Base-by-base conservation (phyloP, 1,284 basidiomycete genomes). In the Fomitopsis schrenkii region DNA sequence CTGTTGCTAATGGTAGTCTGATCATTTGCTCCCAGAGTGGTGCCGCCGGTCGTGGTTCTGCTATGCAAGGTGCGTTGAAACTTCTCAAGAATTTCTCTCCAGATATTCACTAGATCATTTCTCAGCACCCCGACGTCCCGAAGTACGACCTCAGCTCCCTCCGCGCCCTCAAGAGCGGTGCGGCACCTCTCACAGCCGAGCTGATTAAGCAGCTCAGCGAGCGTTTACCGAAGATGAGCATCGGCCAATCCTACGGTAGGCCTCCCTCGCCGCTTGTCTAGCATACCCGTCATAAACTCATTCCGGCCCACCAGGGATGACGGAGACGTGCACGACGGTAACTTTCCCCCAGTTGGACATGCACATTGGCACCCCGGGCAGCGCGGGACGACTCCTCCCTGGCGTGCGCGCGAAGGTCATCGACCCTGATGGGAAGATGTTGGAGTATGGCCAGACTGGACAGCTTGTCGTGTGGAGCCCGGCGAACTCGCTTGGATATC, bases 171-270 rank as follows among this genome's bases (percentile, higher is more conserved):
- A 80, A 88, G 73, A 78, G 76, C 40, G 86, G 88, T 26, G 90
- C 87, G 0, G 90, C 90, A 0, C 90, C 90, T 1, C 73, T 92
- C 1, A 83, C 88, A 3, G 74, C 79, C 19, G 88, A 89, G 65
- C 75, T 88, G 19, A 83, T 80, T 58, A 65, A 77, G 22, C 79
- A 83, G 65, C 72, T 89, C 26, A 76, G 80, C 58, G 72, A 76
- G 17, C 70, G 84, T 42, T 72, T 90, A 17, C 86, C 86, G 0
- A 74, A 81, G 22, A 79, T 80, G 1, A 76, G 79, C 54, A 81
- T 89, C 50, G 85, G 85, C 1, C 86, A 89, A 70, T 83, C 79
- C 3, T 88, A 86, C 68, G 86, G 86, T 79, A 8, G 26, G 64
- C 59, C 14, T 17, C 10, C 5, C 12, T 54, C 19, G 17, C n/a